Conservation (phyloP, 768 basidiomycete genomes). For the Russula ochroleuca region DNA sequence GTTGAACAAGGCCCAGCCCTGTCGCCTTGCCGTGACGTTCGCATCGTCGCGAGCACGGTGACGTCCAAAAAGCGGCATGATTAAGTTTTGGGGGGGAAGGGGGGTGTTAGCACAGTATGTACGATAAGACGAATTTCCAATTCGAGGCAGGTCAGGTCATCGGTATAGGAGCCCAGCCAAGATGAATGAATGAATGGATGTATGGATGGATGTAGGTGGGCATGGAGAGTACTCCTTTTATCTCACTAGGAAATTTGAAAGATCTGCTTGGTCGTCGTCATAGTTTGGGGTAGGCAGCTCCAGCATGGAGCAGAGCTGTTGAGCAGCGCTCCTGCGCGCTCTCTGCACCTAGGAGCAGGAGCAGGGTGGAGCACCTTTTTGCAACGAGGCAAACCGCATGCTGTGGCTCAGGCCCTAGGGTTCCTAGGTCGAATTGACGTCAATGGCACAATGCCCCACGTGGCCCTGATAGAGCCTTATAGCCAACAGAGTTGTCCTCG, state of each 20-base stretch:
- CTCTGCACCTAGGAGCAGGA: background rate
- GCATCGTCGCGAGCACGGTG: background rate
- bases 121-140: conserved; percentile 1
- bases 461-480: background rate
- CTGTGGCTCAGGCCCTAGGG: conserved; percentile 8
- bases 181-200: background rate
- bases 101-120: too few relatives aligned
- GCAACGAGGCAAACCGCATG: background rate
- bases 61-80: conserved; percentile 21
- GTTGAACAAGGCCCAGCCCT: conserved; percentile 15
- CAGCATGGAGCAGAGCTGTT: background rate
- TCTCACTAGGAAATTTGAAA: background rate
- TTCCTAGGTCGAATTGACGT: background rate
- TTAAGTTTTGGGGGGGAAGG: conserved; percentile 1
- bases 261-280: background rate
- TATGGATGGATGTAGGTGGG: background rate
- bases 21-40: conserved; percentile 1
- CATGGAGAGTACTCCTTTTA: background rate
- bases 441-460: background rate
- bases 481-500: background rate
- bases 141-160: background rate
- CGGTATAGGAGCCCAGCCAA: background rate
- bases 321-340: background rate
- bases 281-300: background rate
- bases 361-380: background rate